phyloP scores from a whole-genome alignment of 345 rosid genomes.

The Melaleuca alternifolia region DNA sequence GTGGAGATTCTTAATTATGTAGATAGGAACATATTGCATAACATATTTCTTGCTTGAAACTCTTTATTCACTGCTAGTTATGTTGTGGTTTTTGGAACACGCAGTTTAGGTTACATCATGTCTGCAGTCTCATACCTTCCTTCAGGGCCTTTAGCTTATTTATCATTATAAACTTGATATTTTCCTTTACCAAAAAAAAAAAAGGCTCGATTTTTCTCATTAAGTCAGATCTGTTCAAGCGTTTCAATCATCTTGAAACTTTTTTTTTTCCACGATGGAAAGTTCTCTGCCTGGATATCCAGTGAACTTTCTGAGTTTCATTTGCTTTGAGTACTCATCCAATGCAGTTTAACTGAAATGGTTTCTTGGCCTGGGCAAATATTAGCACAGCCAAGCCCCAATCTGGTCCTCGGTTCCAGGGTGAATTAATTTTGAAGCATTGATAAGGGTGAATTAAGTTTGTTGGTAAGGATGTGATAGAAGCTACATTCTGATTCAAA shows the following conservation, averaged over 20 bases:
- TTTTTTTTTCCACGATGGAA: not conserved
- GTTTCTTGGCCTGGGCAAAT: not conserved
- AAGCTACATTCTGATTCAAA: not conserved
- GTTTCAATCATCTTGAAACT: not conserved
- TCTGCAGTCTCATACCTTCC: not conserved
- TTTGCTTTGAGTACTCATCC: not conserved
- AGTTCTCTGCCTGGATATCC: not conserved
- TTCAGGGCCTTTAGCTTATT: not conserved
- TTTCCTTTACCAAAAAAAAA: too few relatives aligned
- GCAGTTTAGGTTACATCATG: not conserved
- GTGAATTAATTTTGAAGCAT: not conserved
- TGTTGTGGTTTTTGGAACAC: not conserved
- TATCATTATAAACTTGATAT: not conserved
- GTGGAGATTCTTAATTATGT: not conserved
- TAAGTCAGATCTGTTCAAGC: not conserved
- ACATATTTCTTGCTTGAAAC: not conserved
- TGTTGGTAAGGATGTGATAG: not conserved
- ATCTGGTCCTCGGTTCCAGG: not conserved
- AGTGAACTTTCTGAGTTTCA: not conserved
- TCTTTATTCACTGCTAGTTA: not conserved
- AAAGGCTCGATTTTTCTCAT: not conserved
- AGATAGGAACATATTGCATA: not conserved
- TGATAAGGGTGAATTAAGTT: not conserved
- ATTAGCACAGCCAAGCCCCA: not conserved
- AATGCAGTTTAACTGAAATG: not conserved